A percentile compares a stretch with the other conserved stretches of the same genome.
Conservation (phyloP, 768 basidiomycete species). For the Coprinopsis cinerea region DNA sequence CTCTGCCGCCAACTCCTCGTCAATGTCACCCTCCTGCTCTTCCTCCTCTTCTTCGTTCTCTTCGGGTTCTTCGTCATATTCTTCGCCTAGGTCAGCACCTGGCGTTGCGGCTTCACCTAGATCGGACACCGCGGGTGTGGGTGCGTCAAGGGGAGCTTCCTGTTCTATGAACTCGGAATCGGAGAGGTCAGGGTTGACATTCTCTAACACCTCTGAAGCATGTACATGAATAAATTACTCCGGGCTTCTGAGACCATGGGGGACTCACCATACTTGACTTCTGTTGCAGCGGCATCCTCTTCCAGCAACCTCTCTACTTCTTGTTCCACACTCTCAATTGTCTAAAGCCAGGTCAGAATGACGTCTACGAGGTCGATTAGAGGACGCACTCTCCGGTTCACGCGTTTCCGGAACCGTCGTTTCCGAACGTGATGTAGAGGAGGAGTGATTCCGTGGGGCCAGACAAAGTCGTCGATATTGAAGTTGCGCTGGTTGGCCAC, state of each 20-base stretch:
- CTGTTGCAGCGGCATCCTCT: constrained; percentile 67
- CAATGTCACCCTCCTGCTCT: constrained; percentile 74
- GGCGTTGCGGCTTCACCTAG: constrained; percentile 58
- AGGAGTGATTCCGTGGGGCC: constrained; percentile 94
- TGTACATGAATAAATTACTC: not conserved
- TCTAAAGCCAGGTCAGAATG: constrained; percentile 36
- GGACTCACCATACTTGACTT: constrained; percentile 69
- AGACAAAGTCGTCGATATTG: constrained; percentile 93
- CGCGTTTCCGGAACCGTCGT: constrained; percentile 85
- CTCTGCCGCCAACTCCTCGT: constrained; percentile 85
- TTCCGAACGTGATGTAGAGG: constrained; percentile 88
- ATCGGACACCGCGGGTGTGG: constrained; percentile 69
- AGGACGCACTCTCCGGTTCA: constrained; percentile 66
- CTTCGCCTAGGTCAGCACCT: constrained; percentile 49
- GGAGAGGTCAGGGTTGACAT: constrained; percentile 86
- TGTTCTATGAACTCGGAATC: constrained; percentile 83
- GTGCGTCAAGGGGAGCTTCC: constrained; percentile 59
- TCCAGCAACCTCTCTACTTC: constrained; percentile 85
- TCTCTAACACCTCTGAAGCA: constrained; percentile 81
- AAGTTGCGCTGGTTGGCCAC: constrained; percentile 59
- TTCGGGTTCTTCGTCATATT: constrained; percentile 50
- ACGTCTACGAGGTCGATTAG: not conserved
- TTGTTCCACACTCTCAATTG: constrained; percentile 91
- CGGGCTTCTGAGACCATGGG: not conserved
- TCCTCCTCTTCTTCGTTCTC: constrained; percentile 58